phyloP scores from a whole-genome alignment of 2,329 filamentous ascomycete species.

The Venturiaceae sp. region DNA sequence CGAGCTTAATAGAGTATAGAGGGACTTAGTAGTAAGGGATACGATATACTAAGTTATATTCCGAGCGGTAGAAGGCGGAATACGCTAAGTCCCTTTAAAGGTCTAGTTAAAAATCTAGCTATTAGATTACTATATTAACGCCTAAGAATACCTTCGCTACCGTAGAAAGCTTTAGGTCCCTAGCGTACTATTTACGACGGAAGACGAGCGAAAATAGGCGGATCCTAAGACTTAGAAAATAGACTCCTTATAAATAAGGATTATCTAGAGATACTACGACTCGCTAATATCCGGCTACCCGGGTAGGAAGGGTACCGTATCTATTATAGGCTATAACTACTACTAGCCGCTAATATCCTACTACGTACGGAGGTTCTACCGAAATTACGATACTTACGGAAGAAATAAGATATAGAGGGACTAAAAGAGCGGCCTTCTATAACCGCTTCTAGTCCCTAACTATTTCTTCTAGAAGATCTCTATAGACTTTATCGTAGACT shows the following conservation, averaged over 20 bases:
- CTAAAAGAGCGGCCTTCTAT: neutral
- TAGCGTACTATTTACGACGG: neutral
- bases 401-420: neutral
- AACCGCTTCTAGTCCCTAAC: neutral
- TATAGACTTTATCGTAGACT: no score
- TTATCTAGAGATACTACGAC: neutral
- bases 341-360: no score
- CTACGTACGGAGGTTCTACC: neutral
- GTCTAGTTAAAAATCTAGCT: no score
- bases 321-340: no score
- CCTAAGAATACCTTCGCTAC: neutral
- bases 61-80: no score
- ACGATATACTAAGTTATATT: no score
- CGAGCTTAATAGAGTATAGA: neutral
- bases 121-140: neutral
- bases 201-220: neutral
- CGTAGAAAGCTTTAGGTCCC: neutral
- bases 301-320: neutral
- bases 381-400: neutral
- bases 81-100: no score
- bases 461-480: no score
- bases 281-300: neutral
- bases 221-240: neutral
- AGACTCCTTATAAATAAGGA: neutral
- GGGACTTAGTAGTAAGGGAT: no score